Evolutionary conservation across 2,329 filamentous ascomycete species (phyloP), one percentile per base, ranked within the genome.

Genomic region (Uncinocarpus reesii): DNA sequence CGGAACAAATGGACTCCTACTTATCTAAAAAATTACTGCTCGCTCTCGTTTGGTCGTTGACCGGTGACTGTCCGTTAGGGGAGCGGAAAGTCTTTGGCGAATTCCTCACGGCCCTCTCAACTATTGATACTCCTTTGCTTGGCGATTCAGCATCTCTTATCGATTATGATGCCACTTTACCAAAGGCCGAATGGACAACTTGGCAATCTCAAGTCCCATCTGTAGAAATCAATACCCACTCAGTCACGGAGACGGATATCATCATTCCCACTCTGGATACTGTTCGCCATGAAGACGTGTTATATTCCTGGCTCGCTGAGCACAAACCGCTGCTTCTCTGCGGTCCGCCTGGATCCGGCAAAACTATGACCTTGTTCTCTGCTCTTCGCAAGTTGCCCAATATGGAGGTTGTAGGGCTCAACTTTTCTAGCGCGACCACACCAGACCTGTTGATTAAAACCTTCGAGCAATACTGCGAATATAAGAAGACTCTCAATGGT

Each of bases 301-400:
- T 99, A 13, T 98, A 98, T 72, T 98, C 93, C 2, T 98, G 92
- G 92, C 79, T 99, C 37, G 92, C 93, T 13, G 92, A 99, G 65
- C 92, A 99, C 65, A 98, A 98, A 71, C 92, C 93, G 10, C 75
- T 99, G 15, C 74, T 99, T 45, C 83, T 99, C 13, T 99, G 92
- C 64, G 93, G 92, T 66, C 93, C 92, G 62, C 92, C 92, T 50
- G 92, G 92, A 71, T 98, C 92, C 44, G 92, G 92, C 75, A 99
- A 99, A 73, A 99, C 92, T 3, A 99, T 99, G 92, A 99, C 92
- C 8, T 74, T 99, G 10, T 99, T 99, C 73, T 95, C 90, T 63
- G 92, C 92, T 28, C 79, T 99, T 47, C 83, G 92, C 55, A 98
- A 98, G 68, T 74, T 98, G 50, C 90, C 90, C 2, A 95, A 95